phyloP scores from a whole-genome alignment of 1,284 basidiomycete species.

The Melampsora larici-populina region DNA sequence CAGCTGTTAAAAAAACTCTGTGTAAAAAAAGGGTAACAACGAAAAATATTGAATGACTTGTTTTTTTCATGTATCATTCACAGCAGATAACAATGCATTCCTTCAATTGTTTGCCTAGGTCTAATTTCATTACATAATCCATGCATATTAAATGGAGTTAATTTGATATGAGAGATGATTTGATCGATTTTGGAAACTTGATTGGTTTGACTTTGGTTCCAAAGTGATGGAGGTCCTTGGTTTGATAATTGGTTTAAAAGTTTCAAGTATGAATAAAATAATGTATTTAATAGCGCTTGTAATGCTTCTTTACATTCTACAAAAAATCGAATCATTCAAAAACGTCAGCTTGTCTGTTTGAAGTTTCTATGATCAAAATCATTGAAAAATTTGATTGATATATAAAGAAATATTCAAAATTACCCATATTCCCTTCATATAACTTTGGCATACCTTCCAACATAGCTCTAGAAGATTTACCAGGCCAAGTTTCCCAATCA shows the following conservation, averaged over 20 bases:
- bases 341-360: background rate
- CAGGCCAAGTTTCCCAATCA: slow-evolving; percentile 26
- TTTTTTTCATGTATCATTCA: too few relatives aligned
- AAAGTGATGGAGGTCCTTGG: slow-evolving; percentile 11
- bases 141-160: slow-evolving; percentile 35
- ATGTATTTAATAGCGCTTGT: slow-evolving; percentile 10
- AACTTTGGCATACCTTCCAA: slow-evolving; percentile 38
- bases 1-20: too few relatives aligned
- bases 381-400: background rate
- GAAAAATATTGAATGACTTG: too few relatives aligned
- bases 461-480: background rate
- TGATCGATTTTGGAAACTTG: background rate
- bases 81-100: too few relatives aligned
- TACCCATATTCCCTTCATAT: slow-evolving; percentile 15
- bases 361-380: background rate
- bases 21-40: too few relatives aligned
- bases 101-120: slow-evolving; percentile 9
- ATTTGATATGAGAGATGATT: slow-evolving; percentile 33
- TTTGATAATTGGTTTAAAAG: background rate
- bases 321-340: too few relatives aligned
- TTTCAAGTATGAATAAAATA: slow-evolving; percentile 17
- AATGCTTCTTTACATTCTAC: slow-evolving; percentile 20
- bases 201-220: background rate
- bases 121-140: slow-evolving; percentile 33
- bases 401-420: background rate